phyloP scores from a whole-genome alignment of 352 stramenopile species.

The Blastocystis sp. region DNA sequence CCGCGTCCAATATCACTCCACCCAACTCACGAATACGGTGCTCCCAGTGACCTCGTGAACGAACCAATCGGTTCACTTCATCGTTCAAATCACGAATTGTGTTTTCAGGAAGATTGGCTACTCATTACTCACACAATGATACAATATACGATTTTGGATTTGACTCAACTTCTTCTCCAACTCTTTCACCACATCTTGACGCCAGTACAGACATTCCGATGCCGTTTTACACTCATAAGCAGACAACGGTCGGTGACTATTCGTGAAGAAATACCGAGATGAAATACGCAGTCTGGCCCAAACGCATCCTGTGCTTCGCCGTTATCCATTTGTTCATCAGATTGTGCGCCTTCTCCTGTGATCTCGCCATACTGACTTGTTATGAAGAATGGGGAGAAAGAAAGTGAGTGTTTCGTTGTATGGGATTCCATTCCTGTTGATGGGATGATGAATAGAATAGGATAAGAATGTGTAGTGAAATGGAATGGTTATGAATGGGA shows the following conservation, averaged over 20 bases:
- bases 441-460: no score
- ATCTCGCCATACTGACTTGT: conserved; percentile 46
- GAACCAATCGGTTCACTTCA: conserved; percentile 65
- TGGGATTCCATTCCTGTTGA: no score
- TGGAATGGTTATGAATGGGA: no score
- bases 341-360: conserved; percentile 65
- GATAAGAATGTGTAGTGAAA: no score
- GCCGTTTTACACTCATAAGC: conserved; percentile 66
- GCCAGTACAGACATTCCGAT: conserved; percentile 62
- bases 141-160: conserved; percentile 60
- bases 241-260: conserved; percentile 58
- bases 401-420: background rate
- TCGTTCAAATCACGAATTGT: conserved; percentile 68
- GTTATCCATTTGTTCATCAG: conserved; percentile 69
- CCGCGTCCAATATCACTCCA: conserved; percentile 44
- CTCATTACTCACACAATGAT: background rate
- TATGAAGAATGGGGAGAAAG: background rate
- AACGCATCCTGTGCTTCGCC: conserved; percentile 54
- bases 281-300: conserved; percentile 51
- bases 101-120: conserved; percentile 55
- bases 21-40: conserved; percentile 63
- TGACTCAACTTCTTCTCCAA: conserved; percentile 64
- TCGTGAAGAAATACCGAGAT: background rate
- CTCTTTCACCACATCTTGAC: conserved; percentile 69
- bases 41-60: conserved; percentile 65